A percentile compares a stretch with the other conserved stretches of the same genome.
These are phyloP conservation scores for Apophysomyces variabilis DNA, from an alignment of 371 early-diverging fungal species.

Conservation along the genomic window DNA sequence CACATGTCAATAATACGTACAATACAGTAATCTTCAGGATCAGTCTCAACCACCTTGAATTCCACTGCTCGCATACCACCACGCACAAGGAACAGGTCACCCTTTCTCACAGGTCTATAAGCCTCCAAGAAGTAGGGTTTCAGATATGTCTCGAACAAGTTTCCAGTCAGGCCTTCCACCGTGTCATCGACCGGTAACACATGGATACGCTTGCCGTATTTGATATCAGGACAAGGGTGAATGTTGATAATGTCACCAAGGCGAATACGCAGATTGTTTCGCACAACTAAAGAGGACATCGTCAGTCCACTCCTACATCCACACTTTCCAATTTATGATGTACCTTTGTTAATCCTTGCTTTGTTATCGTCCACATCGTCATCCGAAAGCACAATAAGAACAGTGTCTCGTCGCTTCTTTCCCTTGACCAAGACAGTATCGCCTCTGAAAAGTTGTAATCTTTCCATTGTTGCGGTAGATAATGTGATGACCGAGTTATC, in stretches of 20 bases:
- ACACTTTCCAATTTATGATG: not conserved
- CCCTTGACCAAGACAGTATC: conserved; percentile 98
- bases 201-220: conserved; percentile 94
- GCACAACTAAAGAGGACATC: conserved; percentile 69
- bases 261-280: conserved; percentile 96
- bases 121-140: conserved; percentile 98
- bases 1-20: conserved; percentile 59
- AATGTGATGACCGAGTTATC: conserved; percentile 95
- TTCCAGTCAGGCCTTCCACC: conserved; percentile 96
- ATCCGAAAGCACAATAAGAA: conserved; percentile 93
- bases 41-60: conserved; percentile 98
- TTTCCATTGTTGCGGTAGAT: conserved; percentile 93
- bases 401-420: conserved; percentile 97
- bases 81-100: conserved; percentile 94
- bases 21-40: conserved; percentile 95
- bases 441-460: conserved; percentile 90
- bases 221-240: conserved; percentile 95
- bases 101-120: conserved; percentile 93
- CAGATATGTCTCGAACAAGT: conserved; percentile 96
- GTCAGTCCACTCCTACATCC: not conserved
- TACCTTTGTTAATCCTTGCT: conserved; percentile 94
- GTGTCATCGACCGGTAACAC: conserved; percentile 99
- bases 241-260: conserved; percentile 98
- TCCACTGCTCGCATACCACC: conserved; percentile 99
- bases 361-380: conserved; percentile 92